These are phyloP conservation scores for Talaromyces islandicus DNA, from an alignment of 2,329 filamentous ascomycete species.

Conservation along the genomic window DNA sequence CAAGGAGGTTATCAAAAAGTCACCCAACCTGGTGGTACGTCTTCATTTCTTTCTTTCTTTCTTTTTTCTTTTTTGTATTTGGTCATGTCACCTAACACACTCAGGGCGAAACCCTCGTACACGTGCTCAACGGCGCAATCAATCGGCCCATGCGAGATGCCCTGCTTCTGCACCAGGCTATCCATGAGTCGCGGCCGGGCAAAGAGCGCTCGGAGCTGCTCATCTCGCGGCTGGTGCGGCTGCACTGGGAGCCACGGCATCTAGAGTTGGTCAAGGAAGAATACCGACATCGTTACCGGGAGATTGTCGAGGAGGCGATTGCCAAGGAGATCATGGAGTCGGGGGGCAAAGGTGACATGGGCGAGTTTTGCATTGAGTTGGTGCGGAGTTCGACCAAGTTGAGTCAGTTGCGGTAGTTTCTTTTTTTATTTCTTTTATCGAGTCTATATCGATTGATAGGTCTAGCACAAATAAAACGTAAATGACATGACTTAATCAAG, in stretches of 20 bases:
- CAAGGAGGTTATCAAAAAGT: conserved; percentile 78
- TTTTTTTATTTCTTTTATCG: background rate
- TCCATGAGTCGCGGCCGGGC: conserved; percentile 64
- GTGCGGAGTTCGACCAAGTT: conserved; percentile 26
- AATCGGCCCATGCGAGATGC: conserved; percentile 92
- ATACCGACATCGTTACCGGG: conserved; percentile 70
- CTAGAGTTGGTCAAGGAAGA: conserved; percentile 72
- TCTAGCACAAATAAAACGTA: background rate
- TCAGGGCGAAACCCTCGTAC: conserved; percentile 87
- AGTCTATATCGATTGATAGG: too few species aligned
- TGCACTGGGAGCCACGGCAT: conserved; percentile 88
- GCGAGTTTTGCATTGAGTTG: conserved; percentile 67
- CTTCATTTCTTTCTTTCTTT: too few species aligned
- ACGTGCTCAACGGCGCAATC: conserved; percentile 94
- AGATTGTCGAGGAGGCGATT: conserved; percentile 70
- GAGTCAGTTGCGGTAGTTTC: conserved; percentile 1
- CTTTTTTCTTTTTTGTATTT: background rate
- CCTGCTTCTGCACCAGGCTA: conserved; percentile 81
- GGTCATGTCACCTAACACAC: background rate
- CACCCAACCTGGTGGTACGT: conserved; percentile 82
- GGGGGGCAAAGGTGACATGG: conserved; percentile 54
- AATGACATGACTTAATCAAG: too few species aligned
- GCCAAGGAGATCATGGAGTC: conserved; percentile 64
- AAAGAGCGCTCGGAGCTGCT: conserved; percentile 78
- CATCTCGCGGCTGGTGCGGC: conserved; percentile 77